phyloP scores from a whole-genome alignment of 2,329 filamentous ascomycete species.

The Emergomyces orientalis region DNA sequence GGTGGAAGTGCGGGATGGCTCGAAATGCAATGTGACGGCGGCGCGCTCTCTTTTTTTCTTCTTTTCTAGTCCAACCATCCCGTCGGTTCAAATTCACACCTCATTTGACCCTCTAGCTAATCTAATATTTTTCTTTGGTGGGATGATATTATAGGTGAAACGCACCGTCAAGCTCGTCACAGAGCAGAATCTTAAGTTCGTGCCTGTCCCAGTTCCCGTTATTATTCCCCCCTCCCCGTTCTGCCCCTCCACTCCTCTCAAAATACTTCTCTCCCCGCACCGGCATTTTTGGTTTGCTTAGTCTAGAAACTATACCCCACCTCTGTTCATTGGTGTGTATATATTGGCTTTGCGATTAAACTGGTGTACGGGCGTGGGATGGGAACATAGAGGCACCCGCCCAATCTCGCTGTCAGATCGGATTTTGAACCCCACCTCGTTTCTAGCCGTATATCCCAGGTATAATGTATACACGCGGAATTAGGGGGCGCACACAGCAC shows the following conservation, averaged over 20 bases:
- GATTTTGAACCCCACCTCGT: background rate
- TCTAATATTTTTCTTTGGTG: background rate
- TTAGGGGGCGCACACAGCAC: background rate
- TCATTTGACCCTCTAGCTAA: background rate
- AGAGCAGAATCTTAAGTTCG: slow-evolving; percentile 80
- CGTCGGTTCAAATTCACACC: too few species aligned
- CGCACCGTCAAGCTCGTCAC: slow-evolving; percentile 88
- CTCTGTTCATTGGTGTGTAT: too few species aligned
- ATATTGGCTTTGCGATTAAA: background rate
- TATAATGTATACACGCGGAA: background rate
- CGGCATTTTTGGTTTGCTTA: background rate
- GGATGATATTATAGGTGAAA: slow-evolving; percentile 50
- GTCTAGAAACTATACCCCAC: background rate
- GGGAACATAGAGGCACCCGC: background rate
- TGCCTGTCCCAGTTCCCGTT: slow-evolving; percentile 20
- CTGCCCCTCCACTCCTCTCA: slow-evolving; percentile 15
- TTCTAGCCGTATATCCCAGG: background rate
- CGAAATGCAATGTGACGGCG: too few species aligned
- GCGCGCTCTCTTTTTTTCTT: background rate
- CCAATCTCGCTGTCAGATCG: too few species aligned
- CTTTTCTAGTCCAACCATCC: background rate
- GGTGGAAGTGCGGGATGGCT: background rate
- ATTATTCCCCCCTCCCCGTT: slow-evolving; percentile 7
- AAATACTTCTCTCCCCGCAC: background rate
- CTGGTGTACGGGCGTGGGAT: background rate